Conservation (phyloP, 306 rosid species). For the Quercus variabilis region DNA sequence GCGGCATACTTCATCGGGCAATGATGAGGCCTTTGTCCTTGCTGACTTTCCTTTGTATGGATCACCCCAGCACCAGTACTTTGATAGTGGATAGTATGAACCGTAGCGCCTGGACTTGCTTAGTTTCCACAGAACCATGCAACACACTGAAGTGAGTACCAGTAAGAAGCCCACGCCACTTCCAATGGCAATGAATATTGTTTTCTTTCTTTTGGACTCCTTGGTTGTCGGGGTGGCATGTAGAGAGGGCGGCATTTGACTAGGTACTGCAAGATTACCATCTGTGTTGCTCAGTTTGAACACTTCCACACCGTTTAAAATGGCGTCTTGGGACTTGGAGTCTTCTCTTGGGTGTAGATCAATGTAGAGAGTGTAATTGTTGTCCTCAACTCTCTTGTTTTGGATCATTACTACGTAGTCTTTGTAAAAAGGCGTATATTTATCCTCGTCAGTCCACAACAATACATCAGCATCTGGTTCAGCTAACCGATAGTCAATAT, state of each 20-base stretch:
- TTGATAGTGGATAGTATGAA: too few species aligned
- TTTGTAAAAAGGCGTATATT: background rate
- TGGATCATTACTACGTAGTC: background rate
- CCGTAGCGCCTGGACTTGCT: background rate
- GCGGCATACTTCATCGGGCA: conserved; percentile 24
- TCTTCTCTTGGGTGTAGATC: background rate
- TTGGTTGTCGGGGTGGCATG: background rate
- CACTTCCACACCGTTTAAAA: conserved; percentile 2
- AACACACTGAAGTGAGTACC: background rate
- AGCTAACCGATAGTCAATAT: background rate
- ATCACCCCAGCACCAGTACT: background rate
- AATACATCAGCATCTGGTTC: rapidly evolving
- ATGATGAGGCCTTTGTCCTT: background rate
- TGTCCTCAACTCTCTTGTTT: background rate
- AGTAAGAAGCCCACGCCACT: background rate
- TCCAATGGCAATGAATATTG: background rate
- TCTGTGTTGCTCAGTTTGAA: conserved; percentile 13
- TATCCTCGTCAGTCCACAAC: rapidly evolving
- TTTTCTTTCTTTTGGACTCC: background rate
- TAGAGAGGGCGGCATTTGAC: background rate
- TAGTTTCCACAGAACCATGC: background rate
- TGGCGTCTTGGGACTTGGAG: background rate
- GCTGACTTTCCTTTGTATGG: background rate
- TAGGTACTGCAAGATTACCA: background rate
- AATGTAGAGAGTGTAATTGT: background rate